These are phyloP conservation scores for Wickerhamiella azyma DNA, from an alignment of 805 yeast species.

Conservation along the genomic window DNA sequence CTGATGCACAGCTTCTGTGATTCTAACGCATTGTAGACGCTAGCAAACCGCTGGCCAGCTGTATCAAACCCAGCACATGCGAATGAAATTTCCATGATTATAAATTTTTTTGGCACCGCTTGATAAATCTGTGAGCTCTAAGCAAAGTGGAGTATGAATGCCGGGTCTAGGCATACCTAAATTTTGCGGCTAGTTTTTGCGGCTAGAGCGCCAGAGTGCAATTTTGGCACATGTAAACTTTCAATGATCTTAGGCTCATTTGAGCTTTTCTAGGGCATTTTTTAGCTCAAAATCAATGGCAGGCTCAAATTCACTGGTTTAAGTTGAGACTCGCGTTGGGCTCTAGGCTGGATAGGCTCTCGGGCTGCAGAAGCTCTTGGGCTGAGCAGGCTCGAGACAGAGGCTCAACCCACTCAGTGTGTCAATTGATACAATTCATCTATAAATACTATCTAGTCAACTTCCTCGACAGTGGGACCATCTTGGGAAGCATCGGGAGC, in stretches of 20 bases:
- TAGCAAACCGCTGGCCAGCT: slow-evolving; percentile 47
- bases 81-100: slow-evolving; percentile 11
- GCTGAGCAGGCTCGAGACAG: no score
- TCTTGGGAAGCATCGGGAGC: slow-evolving; percentile 40
- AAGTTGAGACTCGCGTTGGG: no score
- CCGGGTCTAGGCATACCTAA: background rate
- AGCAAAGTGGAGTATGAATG: background rate
- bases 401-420: no score
- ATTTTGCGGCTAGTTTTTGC: no score
- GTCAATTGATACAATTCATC: background rate
- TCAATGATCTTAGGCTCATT: no score
- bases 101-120: slow-evolving; percentile 1
- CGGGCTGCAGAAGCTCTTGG: no score
- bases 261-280: no score
- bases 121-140: background rate
- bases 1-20: slow-evolving; percentile 56
- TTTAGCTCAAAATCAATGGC: no score
- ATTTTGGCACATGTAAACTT: no score
- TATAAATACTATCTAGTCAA: slow-evolving; percentile 34
- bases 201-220: no score
- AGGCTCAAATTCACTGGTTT: no score
- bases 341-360: no score
- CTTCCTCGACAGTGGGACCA: slow-evolving; percentile 73
- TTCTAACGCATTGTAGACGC: slow-evolving; percentile 54
- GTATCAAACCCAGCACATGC: slow-evolving; percentile 39